phyloP scores from a whole-genome alignment of 441 rosid genomes.

The Pelargonium australe region DNA sequence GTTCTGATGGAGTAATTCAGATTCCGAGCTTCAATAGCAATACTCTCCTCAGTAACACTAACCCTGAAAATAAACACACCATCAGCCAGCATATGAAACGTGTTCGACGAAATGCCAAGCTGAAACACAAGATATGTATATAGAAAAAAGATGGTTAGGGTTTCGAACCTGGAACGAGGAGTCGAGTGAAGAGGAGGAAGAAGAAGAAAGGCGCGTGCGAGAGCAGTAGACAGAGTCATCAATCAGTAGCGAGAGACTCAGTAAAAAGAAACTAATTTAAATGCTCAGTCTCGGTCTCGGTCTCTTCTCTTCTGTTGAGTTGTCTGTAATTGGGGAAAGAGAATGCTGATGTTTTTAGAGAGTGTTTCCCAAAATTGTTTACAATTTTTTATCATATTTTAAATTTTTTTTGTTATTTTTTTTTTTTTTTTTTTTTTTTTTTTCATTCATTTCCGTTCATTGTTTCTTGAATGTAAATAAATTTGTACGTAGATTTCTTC shows the following conservation, averaged over 20 bases:
- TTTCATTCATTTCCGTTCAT: too few species aligned
- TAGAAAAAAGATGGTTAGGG: neutral
- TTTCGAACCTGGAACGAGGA: slow-evolving; percentile 25
- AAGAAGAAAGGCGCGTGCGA: slow-evolving; percentile 7
- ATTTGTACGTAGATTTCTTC: too few species aligned
- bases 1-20: slow-evolving; percentile 51
- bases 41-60: slow-evolving; percentile 22
- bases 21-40: slow-evolving; percentile 63
- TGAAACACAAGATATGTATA: neutral
- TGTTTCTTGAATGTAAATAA: too few species aligned
- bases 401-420: too few species aligned
- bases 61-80: slow-evolving; percentile 29
- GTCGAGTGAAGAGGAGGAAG: slow-evolving; percentile 26
- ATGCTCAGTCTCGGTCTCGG: neutral
- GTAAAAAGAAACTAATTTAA: neutral
- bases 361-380: too few species aligned
- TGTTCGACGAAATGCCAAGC: slow-evolving; percentile 24
- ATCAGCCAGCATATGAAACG: neutral
- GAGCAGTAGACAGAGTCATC: neutral
- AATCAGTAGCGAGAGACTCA: neutral
- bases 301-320: neutral
- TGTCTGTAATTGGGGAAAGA: too few species aligned
- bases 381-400: too few species aligned
- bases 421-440: too few species aligned
- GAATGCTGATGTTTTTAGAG: too few species aligned